phyloP scores from a whole-genome alignment of 768 basidiomycete genomes.

The Lactarius sanguifluus region DNA sequence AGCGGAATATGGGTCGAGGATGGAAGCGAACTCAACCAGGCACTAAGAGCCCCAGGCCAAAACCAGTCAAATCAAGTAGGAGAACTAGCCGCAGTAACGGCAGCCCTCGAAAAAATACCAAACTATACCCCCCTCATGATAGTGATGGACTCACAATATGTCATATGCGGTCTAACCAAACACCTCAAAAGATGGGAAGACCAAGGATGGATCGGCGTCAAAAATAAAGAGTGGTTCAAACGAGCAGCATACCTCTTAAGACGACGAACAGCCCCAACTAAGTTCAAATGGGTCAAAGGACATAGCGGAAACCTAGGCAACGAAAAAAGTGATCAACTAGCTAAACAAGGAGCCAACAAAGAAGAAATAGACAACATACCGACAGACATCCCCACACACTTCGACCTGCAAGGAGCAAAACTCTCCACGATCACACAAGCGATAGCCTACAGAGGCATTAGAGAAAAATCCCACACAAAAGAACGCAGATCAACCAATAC shows the following conservation, averaged over 20 bases:
- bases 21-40: too few species aligned
- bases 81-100: not conserved
- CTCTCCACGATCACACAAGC: too few species aligned
- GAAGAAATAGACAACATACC: too few species aligned
- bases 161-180: not conserved
- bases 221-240: not conserved
- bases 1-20: too few species aligned
- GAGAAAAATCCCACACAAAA: accelerated
- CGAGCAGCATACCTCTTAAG: not conserved
- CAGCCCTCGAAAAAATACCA: accelerated
- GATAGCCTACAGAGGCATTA: too few species aligned
- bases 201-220: conserved; percentile 2
- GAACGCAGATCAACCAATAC: too few species aligned
- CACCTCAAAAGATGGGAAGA: conserved; percentile 4
- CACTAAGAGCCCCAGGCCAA: conserved; percentile 9
- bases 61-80: conserved; percentile 6
- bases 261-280: not conserved
- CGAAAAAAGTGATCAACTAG: not conserved
- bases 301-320: not conserved
- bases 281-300: conserved; percentile 3
- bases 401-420: too few species aligned
- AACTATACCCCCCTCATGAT: not conserved
- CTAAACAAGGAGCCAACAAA: not conserved
- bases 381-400: too few species aligned
- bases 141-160: not conserved